These are phyloP conservation scores for Wallemia ichthyophaga DNA, from an alignment of 1,284 basidiomycete species.

Conservation along the genomic window DNA sequence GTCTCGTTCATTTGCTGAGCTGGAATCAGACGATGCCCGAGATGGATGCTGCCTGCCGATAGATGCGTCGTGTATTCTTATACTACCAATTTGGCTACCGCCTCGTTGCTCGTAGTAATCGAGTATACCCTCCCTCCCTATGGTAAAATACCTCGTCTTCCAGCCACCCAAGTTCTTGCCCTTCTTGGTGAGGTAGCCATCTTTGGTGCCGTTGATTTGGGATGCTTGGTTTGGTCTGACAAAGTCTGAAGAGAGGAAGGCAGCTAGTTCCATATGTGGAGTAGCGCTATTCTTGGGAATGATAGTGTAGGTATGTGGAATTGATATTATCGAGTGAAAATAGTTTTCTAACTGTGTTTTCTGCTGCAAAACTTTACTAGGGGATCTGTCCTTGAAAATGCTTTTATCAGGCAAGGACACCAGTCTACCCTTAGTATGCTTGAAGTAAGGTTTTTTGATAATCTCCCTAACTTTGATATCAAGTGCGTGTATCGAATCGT, in stretches of 20 bases:
- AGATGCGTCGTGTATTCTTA: constrained; percentile 55
- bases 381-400: constrained; percentile 86
- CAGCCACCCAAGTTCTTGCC: constrained; percentile 87
- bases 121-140: constrained; percentile 43
- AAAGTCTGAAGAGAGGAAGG: constrained; percentile 71
- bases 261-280: constrained; percentile 64
- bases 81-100: constrained; percentile 63
- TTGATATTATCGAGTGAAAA: constrained; percentile 46
- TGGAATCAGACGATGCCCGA: constrained; percentile 3
- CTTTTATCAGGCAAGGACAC: constrained; percentile 58
- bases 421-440: constrained; percentile 38
- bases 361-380: constrained; percentile 36
- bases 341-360: constrained; percentile 51
- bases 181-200: constrained; percentile 83
- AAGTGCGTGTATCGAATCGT: constrained; percentile 58
- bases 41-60: constrained; percentile 34
- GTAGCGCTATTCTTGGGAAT: constrained; percentile 43
- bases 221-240: constrained; percentile 26
- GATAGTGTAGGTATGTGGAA: constrained; percentile 40
- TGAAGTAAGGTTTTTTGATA: constrained; percentile 7
- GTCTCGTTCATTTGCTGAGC: constrained; percentile 33
- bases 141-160: constrained; percentile 80
- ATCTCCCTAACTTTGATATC: constrained; percentile 32
- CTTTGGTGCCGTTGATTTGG: constrained; percentile 34
- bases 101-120: constrained; percentile 91